Conservation (phyloP, 2,329 filamentous ascomycete species). For the Xylaria sp. region DNA sequence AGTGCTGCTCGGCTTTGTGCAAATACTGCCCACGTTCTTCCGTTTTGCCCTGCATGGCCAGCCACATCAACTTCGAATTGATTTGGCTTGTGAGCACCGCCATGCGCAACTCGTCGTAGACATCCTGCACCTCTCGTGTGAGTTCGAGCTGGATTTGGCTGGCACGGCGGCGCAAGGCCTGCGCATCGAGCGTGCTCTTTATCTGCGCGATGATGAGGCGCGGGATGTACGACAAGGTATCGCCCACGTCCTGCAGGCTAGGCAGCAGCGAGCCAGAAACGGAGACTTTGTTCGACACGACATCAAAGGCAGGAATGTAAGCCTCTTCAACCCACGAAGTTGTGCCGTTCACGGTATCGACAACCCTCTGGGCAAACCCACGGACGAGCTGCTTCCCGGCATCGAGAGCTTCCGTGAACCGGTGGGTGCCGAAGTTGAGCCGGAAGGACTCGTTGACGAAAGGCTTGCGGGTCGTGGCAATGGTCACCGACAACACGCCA, state of each 20-base stretch:
- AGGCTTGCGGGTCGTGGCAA: constrained; percentile 64
- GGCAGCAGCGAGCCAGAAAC: constrained; percentile 41
- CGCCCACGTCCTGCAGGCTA: constrained; percentile 35
- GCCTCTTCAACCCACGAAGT: constrained; percentile 44
- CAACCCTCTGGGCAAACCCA: constrained; percentile 49
- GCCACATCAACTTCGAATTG: constrained; percentile 61
- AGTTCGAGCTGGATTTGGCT: constrained; percentile 44
- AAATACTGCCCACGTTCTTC: constrained; percentile 55
- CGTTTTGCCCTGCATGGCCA: constrained; percentile 57
- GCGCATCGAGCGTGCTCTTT: constrained; percentile 33
- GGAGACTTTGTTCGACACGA: constrained; percentile 41
- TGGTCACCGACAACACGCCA: constrained; percentile 62
- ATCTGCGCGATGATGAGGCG: constrained; percentile 34
- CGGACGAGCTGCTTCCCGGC: constrained; percentile 49
- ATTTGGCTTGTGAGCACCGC: constrained; percentile 60
- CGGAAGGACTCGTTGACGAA: constrained; percentile 66
- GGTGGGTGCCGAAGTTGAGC: constrained; percentile 62
- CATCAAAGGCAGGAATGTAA: constrained; percentile 40
- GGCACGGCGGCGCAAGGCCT: constrained; percentile 34
- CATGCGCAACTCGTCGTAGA: constrained; percentile 50
- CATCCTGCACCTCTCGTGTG: constrained; percentile 41
- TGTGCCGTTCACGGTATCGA: constrained; percentile 47
- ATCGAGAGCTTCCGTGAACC: constrained; percentile 52
- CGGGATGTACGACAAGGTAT: constrained; percentile 31
- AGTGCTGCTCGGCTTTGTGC: constrained; percentile 52